Evolutionary conservation across 805 yeast species (phyloP).

Genomic region (Kuraishia capsulata): DNA sequence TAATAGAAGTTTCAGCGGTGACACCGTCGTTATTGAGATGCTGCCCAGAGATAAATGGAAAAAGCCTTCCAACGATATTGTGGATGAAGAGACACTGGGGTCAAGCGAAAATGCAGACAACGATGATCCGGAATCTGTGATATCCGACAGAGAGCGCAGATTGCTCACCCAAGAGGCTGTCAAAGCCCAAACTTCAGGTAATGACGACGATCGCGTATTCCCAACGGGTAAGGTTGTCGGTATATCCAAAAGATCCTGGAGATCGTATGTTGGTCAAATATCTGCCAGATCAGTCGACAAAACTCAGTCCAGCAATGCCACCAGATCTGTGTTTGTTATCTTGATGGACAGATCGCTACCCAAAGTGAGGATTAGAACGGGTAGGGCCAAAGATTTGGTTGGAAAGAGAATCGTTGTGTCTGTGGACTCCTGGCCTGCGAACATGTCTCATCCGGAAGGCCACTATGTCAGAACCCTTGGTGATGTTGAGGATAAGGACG

Average conservation of each 20-base stretch:
- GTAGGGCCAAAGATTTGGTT: constrained; percentile 73
- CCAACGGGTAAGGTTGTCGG: constrained; percentile 96
- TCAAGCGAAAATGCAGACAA: constrained; percentile 51
- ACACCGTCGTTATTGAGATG: constrained; percentile 82
- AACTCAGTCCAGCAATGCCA: constrained; percentile 48
- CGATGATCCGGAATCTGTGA: constrained; percentile 32
- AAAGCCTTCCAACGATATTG: constrained; percentile 67
- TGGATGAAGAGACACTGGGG: constrained; percentile 65
- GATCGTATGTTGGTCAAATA: constrained; percentile 91
- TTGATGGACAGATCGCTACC: constrained; percentile 89
- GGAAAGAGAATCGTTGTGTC: constrained; percentile 89
- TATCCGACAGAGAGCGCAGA: constrained; percentile 64
- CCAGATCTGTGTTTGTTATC: constrained; percentile 72
- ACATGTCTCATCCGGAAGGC: constrained; percentile 84
- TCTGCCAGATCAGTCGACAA: constrained; percentile 60
- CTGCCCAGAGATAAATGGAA: constrained; percentile 85
- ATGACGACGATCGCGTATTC: constrained; percentile 39
- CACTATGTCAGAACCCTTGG: constrained; percentile 90
- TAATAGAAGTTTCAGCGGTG: constrained; percentile 90
- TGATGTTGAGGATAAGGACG: constrained; percentile 81
- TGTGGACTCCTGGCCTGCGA: constrained; percentile 85
- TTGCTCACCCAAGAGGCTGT: constrained; percentile 72
- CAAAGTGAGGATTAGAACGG: constrained; percentile 74
- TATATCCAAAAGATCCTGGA: constrained; percentile 84
- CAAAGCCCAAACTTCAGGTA: constrained; percentile 36